Percentiles rank a stretch among this genome's conserved stretches.
Conservation (phyloP, 1,284 basidiomycete genomes). For the Melampsora occidentalis region DNA sequence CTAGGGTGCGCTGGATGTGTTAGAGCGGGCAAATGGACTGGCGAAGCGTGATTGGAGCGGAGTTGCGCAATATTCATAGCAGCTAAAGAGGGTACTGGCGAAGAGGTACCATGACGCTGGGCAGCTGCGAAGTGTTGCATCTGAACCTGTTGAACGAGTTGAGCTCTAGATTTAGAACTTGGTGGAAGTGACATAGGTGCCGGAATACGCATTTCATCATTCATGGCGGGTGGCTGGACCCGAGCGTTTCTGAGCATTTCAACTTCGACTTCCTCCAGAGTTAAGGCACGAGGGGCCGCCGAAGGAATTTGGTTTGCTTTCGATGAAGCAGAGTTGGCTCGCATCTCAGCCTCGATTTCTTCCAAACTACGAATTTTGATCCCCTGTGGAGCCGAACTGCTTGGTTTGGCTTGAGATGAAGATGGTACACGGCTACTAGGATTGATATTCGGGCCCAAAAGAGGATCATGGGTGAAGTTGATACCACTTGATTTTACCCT, state of each 20-base stretch:
- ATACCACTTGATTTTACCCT: conserved; percentile 12
- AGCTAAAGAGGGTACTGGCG: background rate
- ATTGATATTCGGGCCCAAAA: conserved; percentile 26
- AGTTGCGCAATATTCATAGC: background rate
- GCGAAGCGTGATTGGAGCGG: background rate
- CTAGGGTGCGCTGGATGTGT: conserved; percentile 38
- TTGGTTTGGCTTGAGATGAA: conserved; percentile 3
- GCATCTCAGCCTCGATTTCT: conserved; percentile 55
- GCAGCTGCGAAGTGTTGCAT: conserved; percentile 6
- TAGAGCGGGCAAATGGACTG: conserved; percentile 25
- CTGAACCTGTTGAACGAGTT: conserved; percentile 33
- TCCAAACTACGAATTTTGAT: conserved; percentile 52
- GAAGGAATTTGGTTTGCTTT: conserved; percentile 30
- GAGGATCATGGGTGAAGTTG: conserved; percentile 37
- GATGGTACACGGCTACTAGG: conserved; percentile 8
- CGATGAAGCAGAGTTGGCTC: conserved; percentile 54
- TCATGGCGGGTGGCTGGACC: background rate
- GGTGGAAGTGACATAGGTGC: conserved; percentile 24
- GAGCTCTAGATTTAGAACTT: conserved; percentile 14
- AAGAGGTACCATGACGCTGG: conserved; percentile 10
- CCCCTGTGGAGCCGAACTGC: conserved; percentile 16
- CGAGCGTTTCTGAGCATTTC: conserved; percentile 63
- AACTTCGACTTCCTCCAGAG: conserved; percentile 88
- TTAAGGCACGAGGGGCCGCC: conserved; percentile 60
- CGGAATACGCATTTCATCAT: conserved; percentile 7